Conservation (phyloP, 176 grass and related monocot species). For the Phoenix dactylifera region DNA sequence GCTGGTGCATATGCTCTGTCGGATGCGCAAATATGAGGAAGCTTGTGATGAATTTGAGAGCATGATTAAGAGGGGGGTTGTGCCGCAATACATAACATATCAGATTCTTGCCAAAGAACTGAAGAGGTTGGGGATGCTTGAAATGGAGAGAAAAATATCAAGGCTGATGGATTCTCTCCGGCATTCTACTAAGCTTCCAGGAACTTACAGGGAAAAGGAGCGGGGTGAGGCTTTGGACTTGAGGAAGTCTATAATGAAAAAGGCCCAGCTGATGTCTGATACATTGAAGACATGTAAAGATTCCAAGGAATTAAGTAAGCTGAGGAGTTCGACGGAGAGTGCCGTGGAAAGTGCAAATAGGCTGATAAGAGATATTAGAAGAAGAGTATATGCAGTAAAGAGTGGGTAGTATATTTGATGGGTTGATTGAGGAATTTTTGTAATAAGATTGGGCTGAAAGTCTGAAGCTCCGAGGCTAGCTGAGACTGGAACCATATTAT, state of each 20-base stretch:
- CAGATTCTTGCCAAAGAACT: constrained; percentile 62
- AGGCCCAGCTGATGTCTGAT: constrained; percentile 51
- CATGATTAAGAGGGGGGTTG: constrained; percentile 60
- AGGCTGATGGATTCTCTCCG: constrained; percentile 54
- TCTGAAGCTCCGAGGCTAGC: no score
- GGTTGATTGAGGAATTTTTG: no score
- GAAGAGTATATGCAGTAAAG: constrained; percentile 29
- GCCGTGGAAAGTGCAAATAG: constrained; percentile 45
- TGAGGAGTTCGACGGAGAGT: constrained; percentile 41
- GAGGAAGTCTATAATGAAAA: constrained; percentile 56
- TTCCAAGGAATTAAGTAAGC: constrained; percentile 15
- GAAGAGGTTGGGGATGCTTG: constrained; percentile 35
- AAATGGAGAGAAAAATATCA: constrained; percentile 36
- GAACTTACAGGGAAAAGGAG: constrained; percentile 52
- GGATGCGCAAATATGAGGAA: constrained; percentile 35
- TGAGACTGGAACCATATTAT: no score
- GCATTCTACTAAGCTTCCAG: constrained; percentile 70
- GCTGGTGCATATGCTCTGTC: constrained; percentile 74
- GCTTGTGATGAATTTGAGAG: constrained; percentile 57
- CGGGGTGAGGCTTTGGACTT: constrained; percentile 25
- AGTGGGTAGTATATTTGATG: not conserved
- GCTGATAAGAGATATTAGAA: constrained; percentile 50
- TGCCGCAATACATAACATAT: constrained; percentile 81
- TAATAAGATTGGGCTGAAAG: no score
- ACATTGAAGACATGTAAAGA: constrained; percentile 52